phyloP scores from a whole-genome alignment of 2,329 filamentous ascomycete species.

The Trichoderma sp. region DNA sequence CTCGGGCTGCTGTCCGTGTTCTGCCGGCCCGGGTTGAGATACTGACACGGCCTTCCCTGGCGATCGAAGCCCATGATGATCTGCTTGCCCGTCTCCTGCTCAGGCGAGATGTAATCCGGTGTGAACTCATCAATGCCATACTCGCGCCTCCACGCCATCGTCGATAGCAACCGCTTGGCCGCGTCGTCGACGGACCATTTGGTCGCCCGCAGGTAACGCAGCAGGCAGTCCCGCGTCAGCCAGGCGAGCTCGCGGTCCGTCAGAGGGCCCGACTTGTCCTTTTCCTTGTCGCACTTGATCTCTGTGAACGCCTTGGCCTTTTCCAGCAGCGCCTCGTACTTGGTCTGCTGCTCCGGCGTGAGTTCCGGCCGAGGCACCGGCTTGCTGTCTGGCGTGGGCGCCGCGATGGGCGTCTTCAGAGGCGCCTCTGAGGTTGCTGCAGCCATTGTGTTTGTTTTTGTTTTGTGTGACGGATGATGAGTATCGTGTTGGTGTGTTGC shows the following conservation, averaged over 20 bases:
- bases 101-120: constrained; percentile 82
- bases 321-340: constrained; percentile 75
- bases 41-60: constrained; percentile 80
- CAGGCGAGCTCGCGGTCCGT: constrained; percentile 81
- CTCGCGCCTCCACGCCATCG: constrained; percentile 84
- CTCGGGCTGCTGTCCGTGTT: constrained; percentile 85
- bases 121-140: constrained; percentile 80
- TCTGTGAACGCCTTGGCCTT: constrained; percentile 69
- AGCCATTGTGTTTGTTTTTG: not conserved
- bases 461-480: not conserved
- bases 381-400: constrained; percentile 55
- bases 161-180: constrained; percentile 74
- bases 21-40: constrained; percentile 84
- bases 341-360: constrained; percentile 72
- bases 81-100: constrained; percentile 97
- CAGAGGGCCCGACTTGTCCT: constrained; percentile 63
- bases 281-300: constrained; percentile 54
- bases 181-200: constrained; percentile 82
- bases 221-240: constrained; percentile 86
- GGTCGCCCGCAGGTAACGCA: constrained; percentile 89
- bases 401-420: constrained; percentile 17
- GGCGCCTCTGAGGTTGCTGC: constrained; percentile 1
- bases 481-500: not conserved
- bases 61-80: constrained; percentile 85
- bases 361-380: constrained; percentile 58